A percentile compares a stretch with the other conserved stretches of the same genome.
Conservation (phyloP, 352 stramenopile species). For the Pythium insidiosum region DNA sequence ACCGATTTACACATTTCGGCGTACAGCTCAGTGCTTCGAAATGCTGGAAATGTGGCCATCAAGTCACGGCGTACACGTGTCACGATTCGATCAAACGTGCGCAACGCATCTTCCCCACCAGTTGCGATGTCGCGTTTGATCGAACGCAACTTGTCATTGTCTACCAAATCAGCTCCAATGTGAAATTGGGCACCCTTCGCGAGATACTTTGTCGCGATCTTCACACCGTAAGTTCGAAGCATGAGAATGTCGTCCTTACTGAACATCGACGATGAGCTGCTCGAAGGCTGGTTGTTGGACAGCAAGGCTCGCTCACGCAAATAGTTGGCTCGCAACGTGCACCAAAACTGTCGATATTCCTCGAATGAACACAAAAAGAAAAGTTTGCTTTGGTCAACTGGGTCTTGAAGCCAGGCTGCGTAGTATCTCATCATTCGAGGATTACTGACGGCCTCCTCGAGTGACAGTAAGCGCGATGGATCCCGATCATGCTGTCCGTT, state of each 20-base stretch:
- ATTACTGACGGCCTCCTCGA: constrained; percentile 33
- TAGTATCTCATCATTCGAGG: constrained; percentile 45
- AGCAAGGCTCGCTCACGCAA: neutral
- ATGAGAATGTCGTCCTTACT: constrained; percentile 82
- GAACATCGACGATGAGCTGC: constrained; percentile 31
- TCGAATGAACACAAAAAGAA: constrained; percentile 37
- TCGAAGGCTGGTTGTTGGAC: neutral
- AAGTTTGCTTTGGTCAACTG: constrained; percentile 27
- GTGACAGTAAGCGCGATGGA: constrained; percentile 14
- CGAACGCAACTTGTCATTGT: constrained; percentile 44
- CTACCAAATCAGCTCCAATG: constrained; percentile 53
- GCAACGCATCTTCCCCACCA: constrained; percentile 69
- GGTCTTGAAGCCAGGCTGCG: constrained; percentile 23
- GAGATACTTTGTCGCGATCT: constrained; percentile 84
- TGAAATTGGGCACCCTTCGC: constrained; percentile 72
- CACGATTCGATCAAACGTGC: constrained; percentile 71
- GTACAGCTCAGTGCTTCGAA: constrained; percentile 76
- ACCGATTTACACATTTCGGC: constrained; percentile 74
- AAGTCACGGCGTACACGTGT: constrained; percentile 73
- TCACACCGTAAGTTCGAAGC: constrained; percentile 78
- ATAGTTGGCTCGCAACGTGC: constrained; percentile 21
- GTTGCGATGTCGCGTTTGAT: constrained; percentile 76
- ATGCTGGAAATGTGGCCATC: constrained; percentile 73
- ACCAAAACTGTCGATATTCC: constrained; percentile 32
- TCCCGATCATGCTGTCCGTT: constrained; percentile 15